Evolutionary conservation across 331 rosid species (phyloP), one percentile per base, ranked within the genome.

Genomic region (Acacia pycnantha): DNA sequence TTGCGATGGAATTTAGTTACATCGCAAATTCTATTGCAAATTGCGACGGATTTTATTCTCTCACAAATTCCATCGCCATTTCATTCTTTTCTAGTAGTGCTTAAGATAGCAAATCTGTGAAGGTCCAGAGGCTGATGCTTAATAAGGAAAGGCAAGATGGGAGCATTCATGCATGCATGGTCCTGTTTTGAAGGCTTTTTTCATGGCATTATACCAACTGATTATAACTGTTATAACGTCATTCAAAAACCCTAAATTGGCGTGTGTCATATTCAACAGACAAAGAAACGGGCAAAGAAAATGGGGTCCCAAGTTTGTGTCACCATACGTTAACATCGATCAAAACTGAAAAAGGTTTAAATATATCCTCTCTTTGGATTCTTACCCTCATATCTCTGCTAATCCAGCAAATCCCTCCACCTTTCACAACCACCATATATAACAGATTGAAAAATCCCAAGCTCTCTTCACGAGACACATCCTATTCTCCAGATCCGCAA

Each of bases 371-470:
- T n/a, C 12, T 56, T 56, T 27, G 22, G 29, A 56, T 56, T 27
- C 64, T 22, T 3, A 56, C 29, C 29, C 27, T 56, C 64, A 8
- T n/a, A 33, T 33, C 37, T 33, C 37, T 33, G 37, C 64, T 46
- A 9, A 67, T 27, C 44, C 19, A 22, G 6, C 43, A 64, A 29
- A 15, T 29, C 43, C n/a, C 70, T 29, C n/a, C 9, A 1, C 50
- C n/a, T 50, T 61, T 69, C 65, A 46, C 79, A 58, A 70, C 64
- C 43, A 59, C 74, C 74, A 66, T 70, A 41, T 21, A 46, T 47
- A 77, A 22, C 43, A 15, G 44, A 85, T 85, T 73, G 77, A 51
- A 86, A 82, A 48, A 76, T 71, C 86, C 74, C 86, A 83, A 86
- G 27, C 73, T 4, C 68, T 4, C 54, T 75, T 69, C 81, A 74